Evolutionary conservation across 805 yeast genomes (phyloP).

Genomic region (Wickerhamomyces chambardii): DNA sequence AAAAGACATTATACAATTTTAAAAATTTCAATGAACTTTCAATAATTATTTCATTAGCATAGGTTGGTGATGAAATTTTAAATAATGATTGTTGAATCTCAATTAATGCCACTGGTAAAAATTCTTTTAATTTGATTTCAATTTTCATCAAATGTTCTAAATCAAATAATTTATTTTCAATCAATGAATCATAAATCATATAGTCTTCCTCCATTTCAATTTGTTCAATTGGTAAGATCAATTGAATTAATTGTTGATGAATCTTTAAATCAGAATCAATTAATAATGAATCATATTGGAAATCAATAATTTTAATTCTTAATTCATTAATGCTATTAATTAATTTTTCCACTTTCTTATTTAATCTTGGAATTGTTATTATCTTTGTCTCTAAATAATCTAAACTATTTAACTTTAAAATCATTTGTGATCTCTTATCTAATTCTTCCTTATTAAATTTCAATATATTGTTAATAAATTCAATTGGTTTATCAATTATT

Average conservation of each 20-base stretch:
- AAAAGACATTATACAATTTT: slow-evolving; percentile 25
- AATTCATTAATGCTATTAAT: slow-evolving; percentile 21
- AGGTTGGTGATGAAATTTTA: slow-evolving; percentile 53
- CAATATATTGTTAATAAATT: slow-evolving; percentile 18
- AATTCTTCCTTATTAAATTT: slow-evolving; percentile 16
- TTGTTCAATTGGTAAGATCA: slow-evolving; percentile 56
- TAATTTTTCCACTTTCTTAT: slow-evolving; percentile 24
- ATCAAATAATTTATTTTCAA: slow-evolving; percentile 50
- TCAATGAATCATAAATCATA: slow-evolving; percentile 54
- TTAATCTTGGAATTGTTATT: slow-evolving; percentile 31
- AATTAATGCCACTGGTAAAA: slow-evolving; percentile 51
- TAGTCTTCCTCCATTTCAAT: slow-evolving; percentile 47
- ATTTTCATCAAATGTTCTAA: slow-evolving; percentile 32
- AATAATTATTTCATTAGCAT: slow-evolving; percentile 46
- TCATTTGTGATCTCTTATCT: slow-evolving; percentile 17
- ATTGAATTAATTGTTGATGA: slow-evolving; percentile 53
- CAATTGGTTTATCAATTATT: slow-evolving; percentile 32
- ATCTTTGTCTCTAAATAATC: slow-evolving; percentile 51
- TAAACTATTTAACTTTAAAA: slow-evolving; percentile 47
- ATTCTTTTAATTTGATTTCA: slow-evolving; percentile 35
- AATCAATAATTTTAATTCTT: slow-evolving; percentile 29
- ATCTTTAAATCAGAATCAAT: slow-evolving; percentile 46
- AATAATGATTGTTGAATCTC: slow-evolving; percentile 50
- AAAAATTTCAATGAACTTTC: slow-evolving; percentile 41
- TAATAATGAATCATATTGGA: slow-evolving; percentile 40